Percentiles rank a stretch among this genome's conserved stretches.
Conservation (phyloP, 768 basidiomycete species). For the Fibroporia radiculosa region DNA sequence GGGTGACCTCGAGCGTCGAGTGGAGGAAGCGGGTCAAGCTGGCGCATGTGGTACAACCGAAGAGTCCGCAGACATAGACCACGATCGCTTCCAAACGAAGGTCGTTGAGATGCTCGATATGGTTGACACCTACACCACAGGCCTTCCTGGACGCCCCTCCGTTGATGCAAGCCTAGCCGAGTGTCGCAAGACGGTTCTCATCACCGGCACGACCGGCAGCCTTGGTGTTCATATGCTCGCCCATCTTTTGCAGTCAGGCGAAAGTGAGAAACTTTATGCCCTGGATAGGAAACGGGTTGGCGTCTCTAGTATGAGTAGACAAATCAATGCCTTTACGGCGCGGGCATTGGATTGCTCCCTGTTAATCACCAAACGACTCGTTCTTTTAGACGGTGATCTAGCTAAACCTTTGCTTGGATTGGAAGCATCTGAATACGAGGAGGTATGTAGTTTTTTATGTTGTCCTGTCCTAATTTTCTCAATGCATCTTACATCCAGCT, state of each 20-base stretch:
- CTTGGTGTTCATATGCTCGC: constrained; percentile 9
- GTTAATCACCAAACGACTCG: no score
- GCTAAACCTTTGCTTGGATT: not conserved
- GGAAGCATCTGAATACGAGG: not conserved
- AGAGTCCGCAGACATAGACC: no score
- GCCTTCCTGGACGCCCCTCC: no score
- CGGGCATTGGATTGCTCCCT: not conserved
- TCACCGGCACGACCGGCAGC: constrained; percentile 13
- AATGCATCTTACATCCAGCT: not conserved
- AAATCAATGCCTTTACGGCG: not conserved
- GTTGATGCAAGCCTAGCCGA: no score
- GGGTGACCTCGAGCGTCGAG: constrained; percentile 18
- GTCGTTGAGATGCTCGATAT: no score
- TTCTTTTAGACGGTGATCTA: constrained; percentile 6
- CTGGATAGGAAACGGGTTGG: not conserved
- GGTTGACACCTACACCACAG: no score
- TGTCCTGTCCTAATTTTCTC: not conserved
- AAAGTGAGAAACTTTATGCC: constrained; percentile 6
- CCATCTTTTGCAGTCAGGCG: not conserved
- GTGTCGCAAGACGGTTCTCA: constrained; percentile 4
- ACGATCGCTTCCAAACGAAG: no score
- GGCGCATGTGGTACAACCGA: no score
- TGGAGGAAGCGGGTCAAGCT: no score
- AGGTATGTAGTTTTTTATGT: not conserved
- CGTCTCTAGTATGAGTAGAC: not conserved